phyloP scores from a whole-genome alignment of 1,284 basidiomycete species.

The Vanrija sp. region DNA sequence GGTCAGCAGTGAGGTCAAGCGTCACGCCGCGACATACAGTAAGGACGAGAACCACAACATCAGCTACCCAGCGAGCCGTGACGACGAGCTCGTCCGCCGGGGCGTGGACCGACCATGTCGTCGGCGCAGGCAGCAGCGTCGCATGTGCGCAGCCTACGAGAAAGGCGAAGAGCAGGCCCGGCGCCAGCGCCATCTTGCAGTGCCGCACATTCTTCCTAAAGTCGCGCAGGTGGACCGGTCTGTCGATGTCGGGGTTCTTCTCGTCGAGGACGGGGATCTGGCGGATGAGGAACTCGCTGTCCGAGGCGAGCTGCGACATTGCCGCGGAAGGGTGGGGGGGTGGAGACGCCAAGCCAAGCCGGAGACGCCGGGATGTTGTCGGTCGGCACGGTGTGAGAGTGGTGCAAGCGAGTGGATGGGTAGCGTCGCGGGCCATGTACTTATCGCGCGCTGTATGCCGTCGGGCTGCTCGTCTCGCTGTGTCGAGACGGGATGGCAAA shows the following conservation, averaged over 20 bases:
- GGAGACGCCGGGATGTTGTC: too few relatives aligned
- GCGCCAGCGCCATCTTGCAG: conserved; percentile 5
- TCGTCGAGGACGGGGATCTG: too few relatives aligned
- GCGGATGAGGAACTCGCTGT: too few relatives aligned
- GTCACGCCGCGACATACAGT: not conserved
- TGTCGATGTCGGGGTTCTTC: conserved; percentile 1
- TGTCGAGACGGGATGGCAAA: too few relatives aligned
- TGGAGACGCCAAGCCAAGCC: too few relatives aligned
- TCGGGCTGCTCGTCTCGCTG: too few relatives aligned
- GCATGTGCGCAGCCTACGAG: not conserved
- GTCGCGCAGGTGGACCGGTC: conserved; percentile 3
- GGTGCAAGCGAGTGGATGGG: too few relatives aligned
- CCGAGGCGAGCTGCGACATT: too few relatives aligned
- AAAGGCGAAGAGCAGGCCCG: not conserved
- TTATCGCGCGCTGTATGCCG: too few relatives aligned
- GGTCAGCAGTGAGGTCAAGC: not conserved
- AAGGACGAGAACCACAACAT: not conserved
- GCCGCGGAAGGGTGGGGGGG: too few relatives aligned
- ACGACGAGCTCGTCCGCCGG: not conserved
- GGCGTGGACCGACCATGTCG: not conserved
- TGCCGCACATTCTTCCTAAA: conserved; percentile 11
- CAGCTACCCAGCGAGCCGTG: conserved; percentile 1
- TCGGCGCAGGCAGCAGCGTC: not conserved
- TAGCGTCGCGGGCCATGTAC: too few relatives aligned
- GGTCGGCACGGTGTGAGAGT: too few relatives aligned